Evolutionary conservation across 1,139 yeast species (phyloP).

Genomic region (Arxiozyma bovina): DNA sequence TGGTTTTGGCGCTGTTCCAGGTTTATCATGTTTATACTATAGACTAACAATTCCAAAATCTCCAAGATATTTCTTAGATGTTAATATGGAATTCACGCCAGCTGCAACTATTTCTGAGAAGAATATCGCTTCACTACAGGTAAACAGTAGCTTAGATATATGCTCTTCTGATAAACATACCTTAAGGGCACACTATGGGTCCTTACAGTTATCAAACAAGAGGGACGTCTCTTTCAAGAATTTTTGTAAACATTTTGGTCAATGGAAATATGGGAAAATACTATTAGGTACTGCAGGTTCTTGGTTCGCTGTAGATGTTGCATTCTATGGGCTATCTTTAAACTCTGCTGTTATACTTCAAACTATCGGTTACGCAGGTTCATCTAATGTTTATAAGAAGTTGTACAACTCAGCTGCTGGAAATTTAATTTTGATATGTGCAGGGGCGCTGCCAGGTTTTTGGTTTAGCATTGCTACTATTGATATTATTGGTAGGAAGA

Average conservation of each 20-base stretch:
- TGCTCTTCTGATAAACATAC: slow-evolving; percentile 33
- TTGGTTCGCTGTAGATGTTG: slow-evolving; percentile 94
- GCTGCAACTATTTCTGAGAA: slow-evolving; percentile 17
- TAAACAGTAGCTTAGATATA: background rate
- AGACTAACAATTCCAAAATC: slow-evolving; percentile 92
- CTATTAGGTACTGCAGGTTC: slow-evolving; percentile 91
- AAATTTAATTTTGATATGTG: slow-evolving; percentile 80
- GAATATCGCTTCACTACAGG: background rate
- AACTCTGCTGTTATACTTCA: slow-evolving; percentile 73
- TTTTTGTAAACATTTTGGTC: slow-evolving; percentile 62
- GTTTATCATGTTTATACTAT: slow-evolving; percentile 70
- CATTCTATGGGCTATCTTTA: slow-evolving; percentile 82
- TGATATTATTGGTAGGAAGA: slow-evolving; percentile 73
- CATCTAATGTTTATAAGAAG: slow-evolving; percentile 50
- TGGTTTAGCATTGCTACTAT: slow-evolving; percentile 73
- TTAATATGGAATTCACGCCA: slow-evolving; percentile 49
- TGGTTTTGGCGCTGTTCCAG: slow-evolving; percentile 88
- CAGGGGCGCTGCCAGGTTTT: slow-evolving; percentile 88
- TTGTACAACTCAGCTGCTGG: slow-evolving; percentile 76
- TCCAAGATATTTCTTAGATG: slow-evolving; percentile 79
- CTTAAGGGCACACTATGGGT: slow-evolving; percentile 35
- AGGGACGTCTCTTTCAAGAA: slow-evolving; percentile 41
- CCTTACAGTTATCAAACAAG: slow-evolving; percentile 8
- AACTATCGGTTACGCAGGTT: slow-evolving; percentile 72
- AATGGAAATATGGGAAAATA: slow-evolving; percentile 83